Base-by-base conservation (phyloP, 805 yeast genomes). In the Naumovozyma castellii region DNA sequence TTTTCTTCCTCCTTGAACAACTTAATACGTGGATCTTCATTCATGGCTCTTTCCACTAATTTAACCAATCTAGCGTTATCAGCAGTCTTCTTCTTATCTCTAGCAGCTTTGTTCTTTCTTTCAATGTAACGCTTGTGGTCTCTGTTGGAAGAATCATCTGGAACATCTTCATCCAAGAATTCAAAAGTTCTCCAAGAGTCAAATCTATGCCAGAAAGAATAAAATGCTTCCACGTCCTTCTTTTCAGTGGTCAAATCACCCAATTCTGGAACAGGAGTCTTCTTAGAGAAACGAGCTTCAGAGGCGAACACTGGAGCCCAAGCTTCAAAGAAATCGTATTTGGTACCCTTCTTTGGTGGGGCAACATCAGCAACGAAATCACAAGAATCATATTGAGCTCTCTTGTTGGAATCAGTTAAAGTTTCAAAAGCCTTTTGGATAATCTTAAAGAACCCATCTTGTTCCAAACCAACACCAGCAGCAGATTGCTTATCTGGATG, bases 151-250 rank as follows among this genome's bases (percentile, higher is more conserved):
- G 97, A 84, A 68, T 92, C 98, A 71, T 92, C 98, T 53, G 98
- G 98, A 58, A 88, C 96, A 62, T 92, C 98, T 73, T 92, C 98
- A 62, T 92, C 98, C 65, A 87, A 76, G 71, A 88, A 92, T 71
- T 92, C 98, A 62, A 92, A 92, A 36, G 95, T 73, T 73, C 95
- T 84, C 98, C 98, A 92, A 16, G 97, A 90, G 68, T 92, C 96
- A 51, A 88, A 84, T 65, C 82, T 80, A 66, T 80, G 80, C 83
- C 92, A 92, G 77, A 86, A 90, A 52, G 77, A 75, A 74, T 90
- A 90, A 69, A 94, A 88, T 39, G 69, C 71, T 56, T 84, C 94
- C 45, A 88, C 94, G 44, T 83, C 90, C 41, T 75, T 78, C 71
- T 84, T 85, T 43, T 84, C 46, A 40, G 90, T 61, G 32, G 76